Evolutionary conservation across 2,329 filamentous ascomycete genomes (phyloP), one percentile per base, ranked within the genome.

Genomic region (Beauveria varroae): DNA sequence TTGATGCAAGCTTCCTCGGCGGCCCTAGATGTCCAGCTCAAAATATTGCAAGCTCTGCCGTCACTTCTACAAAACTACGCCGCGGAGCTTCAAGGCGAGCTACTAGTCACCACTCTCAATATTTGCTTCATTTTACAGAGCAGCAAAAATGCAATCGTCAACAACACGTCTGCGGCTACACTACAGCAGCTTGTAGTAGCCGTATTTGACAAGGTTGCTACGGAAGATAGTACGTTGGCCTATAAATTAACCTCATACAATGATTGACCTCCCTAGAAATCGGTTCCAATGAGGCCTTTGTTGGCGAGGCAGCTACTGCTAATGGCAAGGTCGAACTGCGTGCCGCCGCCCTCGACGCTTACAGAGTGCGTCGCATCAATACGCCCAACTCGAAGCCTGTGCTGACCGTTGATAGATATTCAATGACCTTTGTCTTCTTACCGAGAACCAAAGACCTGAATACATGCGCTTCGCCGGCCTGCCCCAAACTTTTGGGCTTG

Each of bases 151-250:
- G 86, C 88, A 28, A 92, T 96, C 57, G 92, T 99, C 67, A 96
- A 93, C 71, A 96, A 96, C 68, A 98, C 96, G 1, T 95, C 95
- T 10, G 91, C 93, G 28, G 95, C 95, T n/a, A 98, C 95, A 2
- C 78, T 99, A 59, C 93, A 97, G 74, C 95, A 98, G 73, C 83
- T 99, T 16, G 87, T 98, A 8, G 91, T 95, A 37, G 89, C 90
- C 0, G 89, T 96, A 0, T 98, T 97, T 74, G 95, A 98, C 72
- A 95, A 96, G 72, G 91, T 97, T 2, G 84, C 87, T 0, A 78
- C 79, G 6, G 92, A 97, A 77, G 92, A 97, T 71, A 87, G 87
- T 88, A 75, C 72, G 84, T 80, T 54, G 22, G 51, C 30, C n/a
- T 28, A 10, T 20, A 9, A 14, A 26, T 1, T 10, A 18, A 1